These are phyloP conservation scores for Cercospora sojina DNA, from an alignment of 2,329 filamentous ascomycete species.

Conservation along the genomic window DNA sequence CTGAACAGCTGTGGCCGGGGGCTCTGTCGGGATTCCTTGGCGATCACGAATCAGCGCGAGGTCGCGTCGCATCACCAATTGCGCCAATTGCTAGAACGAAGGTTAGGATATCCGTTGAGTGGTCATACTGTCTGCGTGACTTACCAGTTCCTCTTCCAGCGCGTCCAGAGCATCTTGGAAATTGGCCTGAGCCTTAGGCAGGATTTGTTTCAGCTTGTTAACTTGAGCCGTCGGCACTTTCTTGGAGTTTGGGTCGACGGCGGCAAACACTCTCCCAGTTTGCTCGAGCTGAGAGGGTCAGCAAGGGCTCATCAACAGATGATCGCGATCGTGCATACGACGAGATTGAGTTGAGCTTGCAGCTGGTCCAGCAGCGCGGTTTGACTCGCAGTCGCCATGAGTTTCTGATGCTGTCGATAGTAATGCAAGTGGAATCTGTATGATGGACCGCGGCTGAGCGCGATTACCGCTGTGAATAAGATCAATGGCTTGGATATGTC, in stretches of 20 bases:
- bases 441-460: background rate
- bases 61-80: constrained; percentile 38
- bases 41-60: constrained; percentile 35
- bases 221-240: constrained; percentile 34
- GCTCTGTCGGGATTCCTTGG: constrained; percentile 6
- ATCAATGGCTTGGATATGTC: background rate
- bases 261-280: constrained; percentile 47
- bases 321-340: constrained; percentile 39
- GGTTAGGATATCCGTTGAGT: background rate
- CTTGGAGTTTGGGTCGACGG: constrained; percentile 38
- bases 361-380: constrained; percentile 44
- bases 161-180: constrained; percentile 55
- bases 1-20: background rate
- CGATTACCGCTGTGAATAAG: background rate
- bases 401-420: background rate
- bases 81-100: constrained; percentile 33
- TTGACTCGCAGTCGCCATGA: constrained; percentile 24
- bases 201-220: constrained; percentile 38
- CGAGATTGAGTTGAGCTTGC: constrained; percentile 49
- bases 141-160: constrained; percentile 49
- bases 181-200: constrained; percentile 44
- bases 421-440: background rate
- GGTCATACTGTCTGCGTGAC: background rate
- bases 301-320: background rate
- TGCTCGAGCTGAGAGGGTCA: constrained; percentile 41